Evolutionary conservation across 306 rosid species (phyloP), one percentile per base, ranked within the genome.

Genomic region (Cicer bijugum): DNA sequence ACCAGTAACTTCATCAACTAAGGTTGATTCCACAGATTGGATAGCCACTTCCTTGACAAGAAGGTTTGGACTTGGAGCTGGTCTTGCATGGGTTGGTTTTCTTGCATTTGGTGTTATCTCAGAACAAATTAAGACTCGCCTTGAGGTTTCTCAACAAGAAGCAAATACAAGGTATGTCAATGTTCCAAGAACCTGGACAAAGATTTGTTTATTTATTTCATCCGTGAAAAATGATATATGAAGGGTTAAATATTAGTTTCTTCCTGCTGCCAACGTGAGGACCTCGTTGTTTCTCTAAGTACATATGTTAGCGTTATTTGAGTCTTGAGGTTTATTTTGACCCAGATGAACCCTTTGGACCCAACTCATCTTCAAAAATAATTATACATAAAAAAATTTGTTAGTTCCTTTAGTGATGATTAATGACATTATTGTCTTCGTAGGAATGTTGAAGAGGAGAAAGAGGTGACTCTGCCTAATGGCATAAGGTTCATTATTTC

Each of bases 81-180:
- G 99, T 67, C 99, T 94, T 75, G 95, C 97, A 1, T 94, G 99
- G 97, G 95, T 84, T 80, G 89, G 82, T 35, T 91, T 91, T 78
- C 95, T 91, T 35, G 92, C 97, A 9, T 66, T 87, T 46, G 99
- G 97, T 62, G 93, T 91, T 0, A 66, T 91, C 85, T 94, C 98
- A 7, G 98, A 94, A 81, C 98, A 94, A 83, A 81, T 94, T 59
- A 94, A 94, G 84, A 94, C 98, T 23, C 97, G 96, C 74, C 65
- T 91, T 51, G 98, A 93, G 76, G 96, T 91, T 72, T 91, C 97
- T 68, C 95, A 89, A 75, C 87, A 91, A 83, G 89, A 85, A 80
- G 83, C 97, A 1, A 88, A 89, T 59, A 91, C 96, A 60, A 91
- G 98, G 98, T 91, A 48, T 68, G 35, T 28, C 35, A 3, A 28